Conservation (phyloP, 192 early-diverging fungal species). For the Umbelopsis sp. region DNA sequence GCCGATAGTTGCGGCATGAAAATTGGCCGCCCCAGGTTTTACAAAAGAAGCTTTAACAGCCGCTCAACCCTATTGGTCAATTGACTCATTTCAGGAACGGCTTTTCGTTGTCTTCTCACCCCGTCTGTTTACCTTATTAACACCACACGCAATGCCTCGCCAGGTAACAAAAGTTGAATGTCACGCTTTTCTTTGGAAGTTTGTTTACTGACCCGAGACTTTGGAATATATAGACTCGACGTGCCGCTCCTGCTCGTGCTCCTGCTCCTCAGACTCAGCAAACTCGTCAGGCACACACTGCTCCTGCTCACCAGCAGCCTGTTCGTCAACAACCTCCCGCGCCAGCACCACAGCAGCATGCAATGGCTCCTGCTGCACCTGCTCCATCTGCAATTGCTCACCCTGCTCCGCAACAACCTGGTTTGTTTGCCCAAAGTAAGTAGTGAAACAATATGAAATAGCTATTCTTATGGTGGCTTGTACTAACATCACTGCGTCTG, state of each 20-base stretch:
- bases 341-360: slow-evolving; percentile 46
- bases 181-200: background rate
- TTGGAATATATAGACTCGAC: slow-evolving; percentile 34
- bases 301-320: slow-evolving; percentile 64
- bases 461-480: background rate
- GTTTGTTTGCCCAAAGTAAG: slow-evolving; percentile 73
- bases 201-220: background rate
- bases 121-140: background rate
- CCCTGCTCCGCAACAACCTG: slow-evolving; percentile 69
- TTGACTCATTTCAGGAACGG: slow-evolving; percentile 3
- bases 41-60: background rate
- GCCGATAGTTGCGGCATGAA: no score
- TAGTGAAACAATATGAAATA: background rate
- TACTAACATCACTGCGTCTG: background rate
- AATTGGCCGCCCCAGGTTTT: no score
- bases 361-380: slow-evolving; percentile 27
- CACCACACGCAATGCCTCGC: background rate
- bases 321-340: slow-evolving; percentile 48
- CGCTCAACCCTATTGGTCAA: slow-evolving; percentile 13
- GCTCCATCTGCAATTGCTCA: slow-evolving; percentile 58
- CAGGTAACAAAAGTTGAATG: background rate
- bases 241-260: slow-evolving; percentile 47
- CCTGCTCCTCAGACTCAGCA: slow-evolving; percentile 43
- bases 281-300: slow-evolving; percentile 56
- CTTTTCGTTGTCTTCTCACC: background rate